Conservation (phyloP, 768 basidiomycete species). For the Termitomyces sp. region DNA sequence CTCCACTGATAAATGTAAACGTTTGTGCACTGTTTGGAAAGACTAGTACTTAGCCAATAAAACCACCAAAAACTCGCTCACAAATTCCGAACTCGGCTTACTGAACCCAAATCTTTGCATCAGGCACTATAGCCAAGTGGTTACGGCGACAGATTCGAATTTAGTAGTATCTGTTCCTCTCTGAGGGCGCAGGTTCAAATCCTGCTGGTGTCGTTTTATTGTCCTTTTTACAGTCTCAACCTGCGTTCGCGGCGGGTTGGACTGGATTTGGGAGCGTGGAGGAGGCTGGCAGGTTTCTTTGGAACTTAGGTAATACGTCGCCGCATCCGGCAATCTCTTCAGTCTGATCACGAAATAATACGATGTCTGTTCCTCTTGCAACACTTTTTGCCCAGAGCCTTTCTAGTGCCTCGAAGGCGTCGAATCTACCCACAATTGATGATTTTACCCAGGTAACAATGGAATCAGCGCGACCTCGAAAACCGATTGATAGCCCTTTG, state of each 20-base stretch:
- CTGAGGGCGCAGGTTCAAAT: slow-evolving; percentile 1
- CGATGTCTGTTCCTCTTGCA: slow-evolving; percentile 31
- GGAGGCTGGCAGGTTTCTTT: too few relatives aligned
- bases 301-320: background rate
- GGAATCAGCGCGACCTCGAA: background rate
- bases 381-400: slow-evolving; percentile 37
- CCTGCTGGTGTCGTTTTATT: background rate
- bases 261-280: too few relatives aligned
- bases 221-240: background rate
- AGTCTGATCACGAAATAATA: background rate
- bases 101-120: too few relatives aligned
- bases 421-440: slow-evolving; percentile 38
- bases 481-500: background rate
- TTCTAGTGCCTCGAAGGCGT: slow-evolving; percentile 36
- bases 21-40: too few relatives aligned
- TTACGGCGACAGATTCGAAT: slow-evolving; percentile 76
- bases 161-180: background rate
- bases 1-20: too few relatives aligned
- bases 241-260: too few relatives aligned
- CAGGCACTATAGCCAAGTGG: slow-evolving; percentile 71
- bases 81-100: too few relatives aligned
- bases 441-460: slow-evolving; percentile 41
- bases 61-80: too few relatives aligned
- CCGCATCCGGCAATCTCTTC: background rate
- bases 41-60: too few relatives aligned